These are phyloP conservation scores for Capronia epimyces DNA, from an alignment of 2,329 filamentous ascomycete genomes.

Conservation along the genomic window DNA sequence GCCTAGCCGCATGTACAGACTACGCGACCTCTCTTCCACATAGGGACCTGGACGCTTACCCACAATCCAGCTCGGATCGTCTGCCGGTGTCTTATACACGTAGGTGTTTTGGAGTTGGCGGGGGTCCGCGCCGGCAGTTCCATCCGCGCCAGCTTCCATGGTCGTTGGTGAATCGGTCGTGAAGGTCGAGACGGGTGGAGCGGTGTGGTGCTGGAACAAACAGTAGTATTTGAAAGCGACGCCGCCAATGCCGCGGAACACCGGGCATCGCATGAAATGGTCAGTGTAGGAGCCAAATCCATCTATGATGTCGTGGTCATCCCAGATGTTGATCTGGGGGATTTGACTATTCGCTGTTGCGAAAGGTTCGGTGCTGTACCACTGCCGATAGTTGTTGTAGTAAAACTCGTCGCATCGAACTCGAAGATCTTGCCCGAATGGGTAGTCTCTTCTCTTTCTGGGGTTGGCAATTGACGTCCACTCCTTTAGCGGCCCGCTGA, in stretches of 20 bases:
- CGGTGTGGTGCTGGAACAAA: slow-evolving; percentile 68
- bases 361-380: slow-evolving; percentile 66
- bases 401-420: slow-evolving; percentile 57
- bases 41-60: slow-evolving; percentile 66
- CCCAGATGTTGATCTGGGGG: slow-evolving; percentile 61
- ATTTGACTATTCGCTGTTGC: slow-evolving; percentile 57
- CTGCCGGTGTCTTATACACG: slow-evolving; percentile 54
- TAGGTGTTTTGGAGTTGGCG: slow-evolving; percentile 69
- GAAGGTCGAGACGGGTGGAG: slow-evolving; percentile 78
- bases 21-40: slow-evolving; percentile 57
- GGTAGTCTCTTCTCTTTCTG: slow-evolving; percentile 53
- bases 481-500: slow-evolving; percentile 68
- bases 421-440: slow-evolving; percentile 61
- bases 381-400: slow-evolving; percentile 56
- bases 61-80: slow-evolving; percentile 71
- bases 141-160: slow-evolving; percentile 44
- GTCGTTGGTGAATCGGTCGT: slow-evolving; percentile 65
- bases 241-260: slow-evolving; percentile 61
- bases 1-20: slow-evolving; percentile 59
- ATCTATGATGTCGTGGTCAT: slow-evolving; percentile 62
- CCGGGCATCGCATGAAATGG: slow-evolving; percentile 60
- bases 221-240: slow-evolving; percentile 57
- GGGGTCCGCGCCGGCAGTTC: slow-evolving; percentile 55
- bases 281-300: slow-evolving; percentile 59
- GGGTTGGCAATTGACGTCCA: slow-evolving; percentile 60